phyloP scores from a whole-genome alignment of 2,329 filamentous ascomycete species.

The Aureobasidium sp. region DNA sequence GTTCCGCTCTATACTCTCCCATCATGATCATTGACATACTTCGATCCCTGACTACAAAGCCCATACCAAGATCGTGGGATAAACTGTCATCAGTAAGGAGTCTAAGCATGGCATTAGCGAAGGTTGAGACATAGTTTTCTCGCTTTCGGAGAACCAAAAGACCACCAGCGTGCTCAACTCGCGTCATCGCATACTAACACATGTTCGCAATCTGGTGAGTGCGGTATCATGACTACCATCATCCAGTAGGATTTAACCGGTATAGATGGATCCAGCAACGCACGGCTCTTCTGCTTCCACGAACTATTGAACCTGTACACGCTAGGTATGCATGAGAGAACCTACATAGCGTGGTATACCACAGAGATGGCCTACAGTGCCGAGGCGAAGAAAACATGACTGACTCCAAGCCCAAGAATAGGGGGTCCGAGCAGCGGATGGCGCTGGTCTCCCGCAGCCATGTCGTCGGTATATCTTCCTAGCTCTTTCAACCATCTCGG shows the following conservation, averaged over 20 bases:
- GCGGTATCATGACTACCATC: neutral
- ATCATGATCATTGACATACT: neutral
- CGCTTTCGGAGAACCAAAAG: neutral
- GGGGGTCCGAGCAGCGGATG: neutral
- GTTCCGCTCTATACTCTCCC: neutral
- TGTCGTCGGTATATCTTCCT: neutral
- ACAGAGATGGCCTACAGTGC: neutral
- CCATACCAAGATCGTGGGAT: neutral
- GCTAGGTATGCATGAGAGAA: slow-evolving; percentile 2
- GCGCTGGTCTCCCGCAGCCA: neutral
- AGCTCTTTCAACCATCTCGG: neutral
- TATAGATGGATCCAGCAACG: neutral
- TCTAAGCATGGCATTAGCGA: neutral
- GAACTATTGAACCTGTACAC: neutral
- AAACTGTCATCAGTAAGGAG: neutral
- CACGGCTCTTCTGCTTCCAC: neutral
- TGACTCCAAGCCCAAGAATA: neutral
- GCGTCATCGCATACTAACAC: neutral
- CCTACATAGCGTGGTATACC: neutral
- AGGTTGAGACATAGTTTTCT: neutral
- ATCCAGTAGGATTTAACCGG: neutral
- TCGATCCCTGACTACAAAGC: neutral
- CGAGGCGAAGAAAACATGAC: neutral
- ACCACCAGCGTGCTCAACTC: neutral
- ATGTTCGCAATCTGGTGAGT: neutral